Conservation (phyloP, 2,329 filamentous ascomycete species). For the Hypoxylon sp. region DNA sequence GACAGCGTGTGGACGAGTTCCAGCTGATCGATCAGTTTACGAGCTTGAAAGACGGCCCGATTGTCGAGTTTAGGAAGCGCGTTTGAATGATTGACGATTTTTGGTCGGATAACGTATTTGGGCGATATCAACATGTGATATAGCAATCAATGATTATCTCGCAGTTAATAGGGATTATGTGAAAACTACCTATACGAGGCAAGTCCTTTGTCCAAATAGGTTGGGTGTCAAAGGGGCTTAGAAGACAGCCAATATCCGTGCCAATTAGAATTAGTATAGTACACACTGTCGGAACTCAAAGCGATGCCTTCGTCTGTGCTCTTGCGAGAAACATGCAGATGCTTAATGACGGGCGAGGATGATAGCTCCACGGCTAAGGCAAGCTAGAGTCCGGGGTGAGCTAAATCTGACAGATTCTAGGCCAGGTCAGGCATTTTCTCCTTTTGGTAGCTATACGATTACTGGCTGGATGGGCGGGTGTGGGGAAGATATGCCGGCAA, state of each 20-base stretch:
- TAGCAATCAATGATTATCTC: no score
- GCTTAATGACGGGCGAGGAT: not conserved
- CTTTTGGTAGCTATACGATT: not conserved
- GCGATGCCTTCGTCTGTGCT: not conserved
- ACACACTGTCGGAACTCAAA: not conserved
- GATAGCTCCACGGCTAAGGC: slow-evolving; percentile 1
- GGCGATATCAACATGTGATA: no score
- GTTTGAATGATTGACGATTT: slow-evolving; percentile 13
- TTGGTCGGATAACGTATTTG: no score
- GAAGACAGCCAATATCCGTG: no score
- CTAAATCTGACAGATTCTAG: slow-evolving; percentile 16
- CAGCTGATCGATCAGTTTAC: slow-evolving; percentile 78
- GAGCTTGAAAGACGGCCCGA: slow-evolving; percentile 74
- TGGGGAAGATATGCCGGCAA: slow-evolving; percentile 35
- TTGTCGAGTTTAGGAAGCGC: slow-evolving; percentile 66
- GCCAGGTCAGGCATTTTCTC: slow-evolving; percentile 6
- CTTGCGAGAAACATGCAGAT: not conserved
- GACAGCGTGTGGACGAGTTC: slow-evolving; percentile 67
- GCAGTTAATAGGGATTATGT: no score
- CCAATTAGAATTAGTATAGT: no score
- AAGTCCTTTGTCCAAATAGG: no score
- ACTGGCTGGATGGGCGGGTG: slow-evolving; percentile 7
- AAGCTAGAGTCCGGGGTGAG: slow-evolving; percentile 3
- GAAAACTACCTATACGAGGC: no score
- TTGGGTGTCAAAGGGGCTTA: no score